Base-by-base conservation (phyloP, 1,284 basidiomycete species). In the Afroboletus lepidellus region DNA sequence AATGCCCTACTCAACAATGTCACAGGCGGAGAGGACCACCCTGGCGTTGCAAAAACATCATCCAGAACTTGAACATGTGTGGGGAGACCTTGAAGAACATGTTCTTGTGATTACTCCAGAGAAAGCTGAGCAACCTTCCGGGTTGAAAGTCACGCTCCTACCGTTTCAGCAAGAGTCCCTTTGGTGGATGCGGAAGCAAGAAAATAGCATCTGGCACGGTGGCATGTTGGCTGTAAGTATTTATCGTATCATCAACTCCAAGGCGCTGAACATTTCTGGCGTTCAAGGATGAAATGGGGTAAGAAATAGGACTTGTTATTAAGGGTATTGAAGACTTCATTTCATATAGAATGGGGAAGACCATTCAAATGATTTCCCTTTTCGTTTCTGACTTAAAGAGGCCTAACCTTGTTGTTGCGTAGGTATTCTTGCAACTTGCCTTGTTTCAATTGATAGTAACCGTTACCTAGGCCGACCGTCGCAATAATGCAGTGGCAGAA, bases 401-500 rank as follows among this genome's bases (percentile, higher is more conserved):
- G 67, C 94, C 94, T 1, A 95, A 93, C 53, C 80, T 99, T 9
- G 92, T 99, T 20, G 80, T 99, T 30, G 96, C 96, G 82, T 91
- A 70, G 56, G 86, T 77, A 12, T 32, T 24, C 54, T 38, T 37
- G 29, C 15, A 29, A 24, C 18, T 13, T 27, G 12, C 50, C 37
- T 41, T 1, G 6, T 24, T 5, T 27, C 23, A 42, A 27, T 46
- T 49, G 39, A 57, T 48, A 20, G 36, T 38, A 39, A 16, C 46
- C 32, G 34, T 27, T 30, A 24, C 46, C 0, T 53, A 91, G 89
- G 20, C 93, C 93, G 3, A 97, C 94, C 3, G 96, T 98, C 44
- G 97, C 97, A 23, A 85, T 99, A 58, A 95, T 99, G 87, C 96
- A 99, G 74, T 99, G 97, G 97, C 84, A 86, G 60, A 94, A 96